Percentiles rank a stretch among this genome's conserved stretches.
Evolutionary conservation across 306 rosid genomes (phyloP).

Genomic region (Cucurbita moschata): DNA sequence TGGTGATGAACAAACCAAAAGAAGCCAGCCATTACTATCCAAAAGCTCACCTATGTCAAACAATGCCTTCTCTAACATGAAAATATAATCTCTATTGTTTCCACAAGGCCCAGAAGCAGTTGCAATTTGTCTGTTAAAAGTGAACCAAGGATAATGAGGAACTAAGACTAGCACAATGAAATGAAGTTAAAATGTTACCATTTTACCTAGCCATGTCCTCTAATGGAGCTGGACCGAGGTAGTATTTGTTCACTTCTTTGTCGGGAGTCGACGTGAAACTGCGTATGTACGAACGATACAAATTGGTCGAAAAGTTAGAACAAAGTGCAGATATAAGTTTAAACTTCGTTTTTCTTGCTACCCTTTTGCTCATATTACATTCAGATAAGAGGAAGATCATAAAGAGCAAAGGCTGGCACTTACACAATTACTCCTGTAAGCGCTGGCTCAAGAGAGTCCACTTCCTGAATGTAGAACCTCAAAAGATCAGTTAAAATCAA

Average conservation of each 20-base stretch:
- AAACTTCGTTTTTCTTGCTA: neutral
- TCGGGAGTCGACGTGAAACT: conserved; percentile 97
- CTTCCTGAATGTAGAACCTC: conserved; percentile 2
- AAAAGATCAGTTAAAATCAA: neutral
- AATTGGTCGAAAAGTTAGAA: neutral
- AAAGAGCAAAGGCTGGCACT: neutral
- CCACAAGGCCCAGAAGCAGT: conserved; percentile 90
- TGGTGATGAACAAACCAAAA: neutral
- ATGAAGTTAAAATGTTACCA: neutral
- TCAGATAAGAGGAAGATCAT: neutral
- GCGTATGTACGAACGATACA: neutral
- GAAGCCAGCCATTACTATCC: neutral
- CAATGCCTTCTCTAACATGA: conserved; percentile 79
- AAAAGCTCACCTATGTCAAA: conserved; percentile 47
- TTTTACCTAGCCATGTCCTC: conserved; percentile 84
- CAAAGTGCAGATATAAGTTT: neutral
- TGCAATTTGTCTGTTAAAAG: conserved; percentile 72
- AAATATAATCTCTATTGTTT: conserved; percentile 72
- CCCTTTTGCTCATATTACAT: neutral
- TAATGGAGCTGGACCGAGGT: conserved; percentile 87
- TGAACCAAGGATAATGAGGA: neutral
- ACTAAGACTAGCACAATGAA: neutral
- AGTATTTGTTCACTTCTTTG: conserved; percentile 70
- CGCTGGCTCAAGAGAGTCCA: neutral
- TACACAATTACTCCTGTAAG: conserved; percentile 13